These are phyloP conservation scores for Aphanomyces euteiches DNA, from an alignment of 352 stramenopile species.

Conservation along the genomic window DNA sequence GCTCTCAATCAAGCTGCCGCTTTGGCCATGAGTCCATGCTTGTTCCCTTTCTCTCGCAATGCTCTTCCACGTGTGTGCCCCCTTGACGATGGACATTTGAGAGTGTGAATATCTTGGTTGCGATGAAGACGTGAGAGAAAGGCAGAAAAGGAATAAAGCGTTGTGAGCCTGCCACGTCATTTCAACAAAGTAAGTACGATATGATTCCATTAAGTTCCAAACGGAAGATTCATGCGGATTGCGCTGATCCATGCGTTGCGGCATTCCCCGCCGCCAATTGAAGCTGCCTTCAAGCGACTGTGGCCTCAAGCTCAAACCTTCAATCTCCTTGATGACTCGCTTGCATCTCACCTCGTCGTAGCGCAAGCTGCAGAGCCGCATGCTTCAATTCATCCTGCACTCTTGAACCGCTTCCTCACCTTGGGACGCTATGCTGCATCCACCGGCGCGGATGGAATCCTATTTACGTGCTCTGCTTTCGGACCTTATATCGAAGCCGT, in stretches of 20 bases:
- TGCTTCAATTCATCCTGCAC: neutral
- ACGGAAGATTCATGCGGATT: neutral
- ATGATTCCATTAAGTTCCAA: too few relatives aligned
- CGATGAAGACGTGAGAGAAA: too few relatives aligned
- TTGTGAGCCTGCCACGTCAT: too few relatives aligned
- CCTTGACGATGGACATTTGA: too few relatives aligned
- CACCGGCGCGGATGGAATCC: conserved; percentile 5
- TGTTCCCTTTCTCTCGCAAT: too few relatives aligned
- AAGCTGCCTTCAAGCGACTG: conserved; percentile 7
- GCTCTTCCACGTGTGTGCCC: too few relatives aligned
- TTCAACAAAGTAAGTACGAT: too few relatives aligned
- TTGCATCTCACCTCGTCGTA: conserved; percentile 60
- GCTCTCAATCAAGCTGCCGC: too few relatives aligned
- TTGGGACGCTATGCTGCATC: conserved; percentile 3
- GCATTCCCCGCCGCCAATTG: conserved; percentile 19
- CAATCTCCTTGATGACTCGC: conserved; percentile 61
- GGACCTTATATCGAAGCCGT: conserved; percentile 18
- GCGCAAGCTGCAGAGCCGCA: neutral
- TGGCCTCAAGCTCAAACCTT: conserved; percentile 36
- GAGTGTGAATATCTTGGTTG: too few relatives aligned
- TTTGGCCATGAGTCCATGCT: too few relatives aligned
- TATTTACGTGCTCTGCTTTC: conserved; percentile 26
- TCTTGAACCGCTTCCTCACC: conserved; percentile 6
- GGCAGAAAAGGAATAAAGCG: too few relatives aligned
- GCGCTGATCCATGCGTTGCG: conserved; percentile 19